These are phyloP conservation scores for Lachancea fermentati DNA, from an alignment of 805 yeast genomes.

Conservation along the genomic window DNA sequence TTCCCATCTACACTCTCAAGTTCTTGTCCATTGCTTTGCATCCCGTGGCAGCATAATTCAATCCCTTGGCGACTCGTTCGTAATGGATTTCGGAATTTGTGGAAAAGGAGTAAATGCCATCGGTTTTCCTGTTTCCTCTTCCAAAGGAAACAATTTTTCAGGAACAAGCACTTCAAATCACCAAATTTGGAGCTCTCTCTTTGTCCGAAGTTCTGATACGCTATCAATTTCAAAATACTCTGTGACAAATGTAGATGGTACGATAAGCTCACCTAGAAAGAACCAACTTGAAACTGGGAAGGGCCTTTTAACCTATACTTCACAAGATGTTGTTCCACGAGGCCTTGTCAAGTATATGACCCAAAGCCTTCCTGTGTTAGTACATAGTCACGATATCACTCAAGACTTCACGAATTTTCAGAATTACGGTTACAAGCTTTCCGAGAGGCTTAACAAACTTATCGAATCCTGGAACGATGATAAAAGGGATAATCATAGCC, in stretches of 20 bases:
- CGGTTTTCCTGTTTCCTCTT: not conserved
- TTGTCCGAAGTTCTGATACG: not conserved
- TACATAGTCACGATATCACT: slow-evolving; percentile 18
- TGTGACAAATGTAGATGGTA: not conserved
- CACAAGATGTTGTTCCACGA: too few relatives aligned
- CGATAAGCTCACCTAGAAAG: not conserved
- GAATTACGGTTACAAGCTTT: slow-evolving; percentile 24
- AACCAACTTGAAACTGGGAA: too few relatives aligned
- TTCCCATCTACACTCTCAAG: slow-evolving; percentile 17
- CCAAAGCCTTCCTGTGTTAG: not conserved
- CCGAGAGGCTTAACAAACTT: slow-evolving; percentile 20
- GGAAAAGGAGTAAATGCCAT: slow-evolving; percentile 11
- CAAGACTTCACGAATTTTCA: slow-evolving; percentile 46
- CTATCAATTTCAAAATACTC: not conserved
- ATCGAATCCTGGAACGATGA: slow-evolving; percentile 11
- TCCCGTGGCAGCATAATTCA: slow-evolving; percentile 13
- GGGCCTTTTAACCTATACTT: too few relatives aligned
- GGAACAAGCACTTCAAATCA: not conserved
- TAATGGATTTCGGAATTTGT: slow-evolving; percentile 14
- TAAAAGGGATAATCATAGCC: not conserved
- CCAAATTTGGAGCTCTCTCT: not conserved
- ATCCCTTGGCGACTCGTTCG: slow-evolving; percentile 13
- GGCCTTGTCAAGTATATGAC: not conserved
- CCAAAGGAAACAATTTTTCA: not conserved
- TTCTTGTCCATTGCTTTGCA: slow-evolving; percentile 20